Conservation (phyloP, 1,139 yeast species). For the Hyphopichia burtonii region DNA sequence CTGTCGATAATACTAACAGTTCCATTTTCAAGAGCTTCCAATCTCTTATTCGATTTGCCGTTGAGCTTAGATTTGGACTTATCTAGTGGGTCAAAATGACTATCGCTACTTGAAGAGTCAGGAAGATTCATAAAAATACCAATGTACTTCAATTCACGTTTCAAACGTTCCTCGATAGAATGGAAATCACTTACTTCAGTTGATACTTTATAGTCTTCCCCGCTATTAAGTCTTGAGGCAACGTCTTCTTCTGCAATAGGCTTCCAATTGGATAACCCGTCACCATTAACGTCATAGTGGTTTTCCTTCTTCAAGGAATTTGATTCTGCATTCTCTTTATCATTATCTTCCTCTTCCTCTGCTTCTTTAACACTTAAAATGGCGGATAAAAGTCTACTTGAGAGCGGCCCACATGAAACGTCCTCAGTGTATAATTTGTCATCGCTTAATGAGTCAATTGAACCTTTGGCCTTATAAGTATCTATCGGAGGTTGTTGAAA, state of each 20-base stretch:
- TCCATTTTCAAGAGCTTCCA: constrained; percentile 8
- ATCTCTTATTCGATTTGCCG: constrained; percentile 16
- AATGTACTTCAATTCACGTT: constrained; percentile 83
- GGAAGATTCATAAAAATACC: constrained; percentile 80
- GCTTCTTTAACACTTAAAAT: constrained; percentile 55
- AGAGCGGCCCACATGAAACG: constrained; percentile 88
- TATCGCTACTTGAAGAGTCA: constrained; percentile 13
- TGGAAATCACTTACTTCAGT: constrained; percentile 59
- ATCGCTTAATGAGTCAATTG: constrained; percentile 59
- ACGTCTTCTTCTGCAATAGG: constrained; percentile 34
- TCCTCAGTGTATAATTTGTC: constrained; percentile 67
- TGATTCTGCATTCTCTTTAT: constrained; percentile 12
- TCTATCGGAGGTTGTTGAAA: constrained; percentile 40
- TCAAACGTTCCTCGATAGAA: constrained; percentile 81
- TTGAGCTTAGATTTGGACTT: constrained; percentile 19
- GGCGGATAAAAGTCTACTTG: constrained; percentile 82
- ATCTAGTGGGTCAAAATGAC: constrained; percentile 13
- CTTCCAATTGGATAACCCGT: not conserved
- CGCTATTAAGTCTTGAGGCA: constrained; percentile 38
- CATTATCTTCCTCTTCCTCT: constrained; percentile 24
- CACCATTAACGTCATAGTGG: constrained; percentile 6
- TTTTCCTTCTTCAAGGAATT: constrained; percentile 11
- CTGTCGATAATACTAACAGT: constrained; percentile 48
- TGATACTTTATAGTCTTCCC: constrained; percentile 34
- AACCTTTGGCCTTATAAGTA: constrained; percentile 60